Conservation (phyloP, 2,329 filamentous ascomycete species). For the Cercospora brassicicola region DNA sequence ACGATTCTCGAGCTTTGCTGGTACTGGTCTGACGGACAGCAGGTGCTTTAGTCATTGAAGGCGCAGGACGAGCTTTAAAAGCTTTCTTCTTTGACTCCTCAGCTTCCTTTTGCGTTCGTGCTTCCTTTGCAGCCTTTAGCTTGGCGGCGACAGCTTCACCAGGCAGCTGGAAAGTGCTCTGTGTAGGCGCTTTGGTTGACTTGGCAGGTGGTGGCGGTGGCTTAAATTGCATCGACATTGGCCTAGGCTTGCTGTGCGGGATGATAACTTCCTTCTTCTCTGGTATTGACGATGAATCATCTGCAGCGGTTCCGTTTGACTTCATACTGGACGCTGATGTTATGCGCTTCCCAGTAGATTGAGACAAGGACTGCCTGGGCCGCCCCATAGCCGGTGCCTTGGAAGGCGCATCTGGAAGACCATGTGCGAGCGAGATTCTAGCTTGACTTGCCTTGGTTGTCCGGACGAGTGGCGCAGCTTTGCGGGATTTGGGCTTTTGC, state of each 20-base stretch:
- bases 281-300: neutral
- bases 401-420: constrained; percentile 27
- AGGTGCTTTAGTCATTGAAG: constrained; percentile 33
- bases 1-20: constrained; percentile 46
- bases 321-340: constrained; percentile 25
- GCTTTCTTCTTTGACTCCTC: constrained; percentile 40
- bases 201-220: constrained; percentile 50
- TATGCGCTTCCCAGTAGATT: constrained; percentile 22
- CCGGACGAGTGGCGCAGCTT: constrained; percentile 33
- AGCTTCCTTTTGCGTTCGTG: constrained; percentile 48
- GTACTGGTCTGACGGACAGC: constrained; percentile 50
- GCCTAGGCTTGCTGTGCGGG: constrained; percentile 48
- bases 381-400: constrained; percentile 22
- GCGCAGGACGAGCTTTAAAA: constrained; percentile 52
- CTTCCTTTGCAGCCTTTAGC: constrained; percentile 53
- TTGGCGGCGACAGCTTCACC: constrained; percentile 56
- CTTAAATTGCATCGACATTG: constrained; percentile 51
- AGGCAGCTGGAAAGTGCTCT: constrained; percentile 53
- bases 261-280: constrained; percentile 36
- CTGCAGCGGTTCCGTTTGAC: constrained; percentile 5
- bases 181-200: constrained; percentile 53
- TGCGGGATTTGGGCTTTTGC: constrained; percentile 31
- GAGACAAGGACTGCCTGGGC: constrained; percentile 22
- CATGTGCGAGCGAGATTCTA: constrained; percentile 35
- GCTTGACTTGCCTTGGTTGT: constrained; percentile 38